These are phyloP conservation scores for Fragaria vesca DNA, from an alignment of 306 rosid genomes.

Conservation along the genomic window DNA sequence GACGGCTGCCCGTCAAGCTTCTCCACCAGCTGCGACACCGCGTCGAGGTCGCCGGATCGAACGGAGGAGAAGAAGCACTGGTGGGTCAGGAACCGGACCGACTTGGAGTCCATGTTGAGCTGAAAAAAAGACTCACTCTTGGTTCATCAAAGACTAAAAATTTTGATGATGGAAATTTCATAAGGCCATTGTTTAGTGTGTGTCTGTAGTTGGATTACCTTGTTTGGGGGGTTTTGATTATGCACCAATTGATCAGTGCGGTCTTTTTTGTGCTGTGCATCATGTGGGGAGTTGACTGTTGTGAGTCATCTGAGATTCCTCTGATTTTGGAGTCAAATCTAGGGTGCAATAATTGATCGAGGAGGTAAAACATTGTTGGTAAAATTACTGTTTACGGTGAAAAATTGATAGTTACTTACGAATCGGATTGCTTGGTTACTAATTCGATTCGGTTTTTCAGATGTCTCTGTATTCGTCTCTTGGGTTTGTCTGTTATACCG, in stretches of 20 bases:
- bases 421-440: too few species aligned
- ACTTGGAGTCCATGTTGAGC: slow-evolving; percentile 60
- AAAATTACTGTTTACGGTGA: background rate
- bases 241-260: background rate
- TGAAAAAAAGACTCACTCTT: background rate
- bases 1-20: slow-evolving; percentile 47
- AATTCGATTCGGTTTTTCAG: too few species aligned
- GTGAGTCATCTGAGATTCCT: background rate
- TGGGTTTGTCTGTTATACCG: too few species aligned
- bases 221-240: background rate
- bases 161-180: background rate
- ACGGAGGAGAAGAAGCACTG: slow-evolving; percentile 75
- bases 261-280: background rate
- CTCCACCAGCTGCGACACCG: slow-evolving; percentile 43
- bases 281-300: background rate
- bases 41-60: slow-evolving; percentile 74
- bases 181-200: background rate
- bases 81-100: slow-evolving; percentile 61
- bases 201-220: background rate
- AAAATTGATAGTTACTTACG: too few species aligned
- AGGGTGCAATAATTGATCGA: background rate
- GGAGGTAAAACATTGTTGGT: background rate
- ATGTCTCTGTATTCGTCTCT: too few species aligned
- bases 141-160: background rate
- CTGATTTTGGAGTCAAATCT: background rate